Conservation (phyloP, 129 eudicot genomes). For the Centaurea solstitialis region DNA sequence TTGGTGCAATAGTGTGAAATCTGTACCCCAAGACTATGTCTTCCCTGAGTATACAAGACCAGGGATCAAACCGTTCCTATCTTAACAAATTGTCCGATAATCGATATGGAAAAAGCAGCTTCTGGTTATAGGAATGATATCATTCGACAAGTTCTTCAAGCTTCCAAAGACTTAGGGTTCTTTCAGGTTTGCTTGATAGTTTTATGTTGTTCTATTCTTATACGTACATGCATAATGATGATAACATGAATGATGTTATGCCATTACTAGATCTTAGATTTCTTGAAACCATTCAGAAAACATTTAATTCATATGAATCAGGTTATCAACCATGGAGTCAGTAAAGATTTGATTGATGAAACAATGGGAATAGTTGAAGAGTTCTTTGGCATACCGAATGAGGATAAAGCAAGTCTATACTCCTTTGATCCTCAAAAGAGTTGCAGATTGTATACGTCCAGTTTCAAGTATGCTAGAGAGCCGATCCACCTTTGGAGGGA, state of each 20-base stretch:
- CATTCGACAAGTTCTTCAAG: slow-evolving; percentile 14
- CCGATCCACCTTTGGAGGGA: slow-evolving; percentile 32
- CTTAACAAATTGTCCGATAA: neutral
- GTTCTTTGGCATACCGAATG: slow-evolving; percentile 21
- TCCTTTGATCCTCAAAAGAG: neutral
- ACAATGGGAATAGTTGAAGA: slow-evolving; percentile 14
- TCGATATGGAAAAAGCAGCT: slow-evolving; percentile 17
- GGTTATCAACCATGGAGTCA: slow-evolving; percentile 40
- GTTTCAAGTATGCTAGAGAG: slow-evolving; percentile 21
- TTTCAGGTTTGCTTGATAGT: slow-evolving; percentile 20
- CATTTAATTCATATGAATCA: neutral
- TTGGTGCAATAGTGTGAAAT: neutral
- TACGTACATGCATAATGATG: neutral
- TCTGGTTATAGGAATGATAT: neutral
- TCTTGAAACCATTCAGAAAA: neutral
- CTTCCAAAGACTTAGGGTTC: slow-evolving; percentile 18
- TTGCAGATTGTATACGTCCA: slow-evolving; percentile 10
- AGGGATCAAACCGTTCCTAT: slow-evolving; percentile 4
- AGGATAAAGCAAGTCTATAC: slow-evolving; percentile 20
- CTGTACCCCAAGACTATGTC: slow-evolving; percentile 15
- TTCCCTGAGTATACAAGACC: slow-evolving; percentile 21
- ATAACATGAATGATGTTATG: neutral
- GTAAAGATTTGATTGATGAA: slow-evolving; percentile 10
- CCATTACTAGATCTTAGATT: neutral
- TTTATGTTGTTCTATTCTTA: neutral